Percentiles rank a stretch among this genome's conserved stretches.
Evolutionary conservation across 202 grass and related monocot genomes (phyloP).

Genomic region (Zizania palustris): DNA sequence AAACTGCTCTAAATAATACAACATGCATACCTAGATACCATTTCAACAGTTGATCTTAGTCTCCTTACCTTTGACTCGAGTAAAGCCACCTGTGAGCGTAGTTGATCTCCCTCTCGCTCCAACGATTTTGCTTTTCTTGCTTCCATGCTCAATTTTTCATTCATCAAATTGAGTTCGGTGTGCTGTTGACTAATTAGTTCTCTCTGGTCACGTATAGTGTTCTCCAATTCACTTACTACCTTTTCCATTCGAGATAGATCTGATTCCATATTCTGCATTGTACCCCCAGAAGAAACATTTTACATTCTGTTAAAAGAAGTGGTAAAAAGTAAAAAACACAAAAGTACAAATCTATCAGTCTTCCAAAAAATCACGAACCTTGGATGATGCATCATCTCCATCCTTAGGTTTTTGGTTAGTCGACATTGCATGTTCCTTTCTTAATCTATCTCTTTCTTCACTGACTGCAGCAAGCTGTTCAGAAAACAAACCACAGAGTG

Average conservation of each 20-base stretch:
- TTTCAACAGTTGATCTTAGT: slow-evolving; percentile 26
- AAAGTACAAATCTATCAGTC: slow-evolving; percentile 2
- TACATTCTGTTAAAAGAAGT: slow-evolving; percentile 24
- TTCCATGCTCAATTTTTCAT: slow-evolving; percentile 81
- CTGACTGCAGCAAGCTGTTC: slow-evolving; percentile 79
- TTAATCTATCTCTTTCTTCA: slow-evolving; percentile 86
- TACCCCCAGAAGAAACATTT: slow-evolving; percentile 18
- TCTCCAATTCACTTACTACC: slow-evolving; percentile 72
- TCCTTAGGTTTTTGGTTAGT: slow-evolving; percentile 51
- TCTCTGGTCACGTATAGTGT: slow-evolving; percentile 61
- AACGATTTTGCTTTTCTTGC: slow-evolving; percentile 80
- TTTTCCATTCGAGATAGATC: slow-evolving; percentile 67
- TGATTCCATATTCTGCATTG: slow-evolving; percentile 63
- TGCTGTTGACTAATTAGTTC: slow-evolving; percentile 72
- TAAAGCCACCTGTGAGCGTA: slow-evolving; percentile 80
- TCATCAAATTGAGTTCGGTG: slow-evolving; percentile 66
- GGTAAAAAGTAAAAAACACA: neutral
- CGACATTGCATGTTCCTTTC: slow-evolving; percentile 49
- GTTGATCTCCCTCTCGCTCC: slow-evolving; percentile 88
- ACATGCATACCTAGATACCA: neutral
- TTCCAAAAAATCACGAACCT: slow-evolving; percentile 51
- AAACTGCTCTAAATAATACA: slow-evolving; percentile 8
- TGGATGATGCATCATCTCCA: slow-evolving; percentile 49
- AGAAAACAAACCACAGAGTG: slow-evolving; percentile 33
- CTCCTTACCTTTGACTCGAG: slow-evolving; percentile 85